phyloP scores from a whole-genome alignment of 345 rosid genomes.

The Eucalyptus melliodora region DNA sequence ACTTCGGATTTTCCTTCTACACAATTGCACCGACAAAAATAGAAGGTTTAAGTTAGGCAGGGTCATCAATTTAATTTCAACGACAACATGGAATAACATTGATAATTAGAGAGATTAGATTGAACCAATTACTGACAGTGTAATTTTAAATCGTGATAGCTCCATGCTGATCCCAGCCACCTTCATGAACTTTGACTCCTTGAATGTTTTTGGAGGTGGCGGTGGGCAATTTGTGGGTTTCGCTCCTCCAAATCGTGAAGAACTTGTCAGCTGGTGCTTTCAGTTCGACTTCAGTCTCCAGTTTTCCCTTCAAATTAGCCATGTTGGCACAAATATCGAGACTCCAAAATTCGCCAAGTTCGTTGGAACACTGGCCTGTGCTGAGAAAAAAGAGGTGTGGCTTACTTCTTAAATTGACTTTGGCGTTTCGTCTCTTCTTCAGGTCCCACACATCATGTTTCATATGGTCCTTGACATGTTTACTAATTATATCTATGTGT shows the following conservation, averaged over 20 bases:
- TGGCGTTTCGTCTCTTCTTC: not conserved
- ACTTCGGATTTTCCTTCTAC: conserved; percentile 9
- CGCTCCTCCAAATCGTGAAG: not conserved
- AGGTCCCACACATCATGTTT: not conserved
- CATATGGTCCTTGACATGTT: not conserved
- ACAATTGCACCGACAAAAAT: not conserved
- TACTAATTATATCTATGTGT: not conserved
- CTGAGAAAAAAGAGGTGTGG: not conserved
- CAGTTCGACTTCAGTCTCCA: conserved; percentile 2
- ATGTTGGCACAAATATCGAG: not conserved
- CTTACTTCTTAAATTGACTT: not conserved
- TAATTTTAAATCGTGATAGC: conserved; percentile 10
- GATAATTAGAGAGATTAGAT: not conserved
- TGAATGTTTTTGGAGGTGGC: not conserved
- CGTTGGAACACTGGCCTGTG: not conserved
- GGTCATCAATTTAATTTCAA: not conserved
- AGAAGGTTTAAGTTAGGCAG: not conserved
- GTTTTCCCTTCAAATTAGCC: not conserved
- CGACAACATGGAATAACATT: not conserved
- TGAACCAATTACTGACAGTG: not conserved
- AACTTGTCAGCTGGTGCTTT: conserved; percentile 6
- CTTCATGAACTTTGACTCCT: conserved; percentile 13
- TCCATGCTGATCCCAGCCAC: conserved; percentile 15
- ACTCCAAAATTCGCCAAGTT: not conserved
- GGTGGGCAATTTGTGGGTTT: not conserved